phyloP scores from a whole-genome alignment of 2,329 filamentous ascomycete species.

The Cordyceps tenuipes region DNA sequence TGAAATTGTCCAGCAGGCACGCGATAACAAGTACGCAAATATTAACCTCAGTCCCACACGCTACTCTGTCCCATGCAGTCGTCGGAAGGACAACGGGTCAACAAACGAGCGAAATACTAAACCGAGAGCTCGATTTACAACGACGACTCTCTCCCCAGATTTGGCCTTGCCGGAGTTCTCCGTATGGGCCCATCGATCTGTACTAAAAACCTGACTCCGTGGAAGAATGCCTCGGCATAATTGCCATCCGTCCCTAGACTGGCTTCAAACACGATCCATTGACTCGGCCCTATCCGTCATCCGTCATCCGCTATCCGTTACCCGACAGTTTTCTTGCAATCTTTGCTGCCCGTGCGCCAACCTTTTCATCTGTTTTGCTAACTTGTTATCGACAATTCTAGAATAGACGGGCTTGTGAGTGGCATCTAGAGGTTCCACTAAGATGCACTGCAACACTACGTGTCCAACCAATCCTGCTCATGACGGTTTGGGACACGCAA shows the following conservation, averaged over 20 bases:
- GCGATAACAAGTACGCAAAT: background rate
- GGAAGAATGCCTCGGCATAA: background rate
- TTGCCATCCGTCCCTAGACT: background rate
- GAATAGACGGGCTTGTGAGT: background rate
- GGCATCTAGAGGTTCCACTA: background rate
- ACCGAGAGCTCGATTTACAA: background rate
- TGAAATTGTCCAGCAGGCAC: background rate
- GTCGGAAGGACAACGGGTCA: background rate
- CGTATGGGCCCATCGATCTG: background rate
- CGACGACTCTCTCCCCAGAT: background rate
- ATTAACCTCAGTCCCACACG: background rate
- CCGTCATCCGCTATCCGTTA: background rate
- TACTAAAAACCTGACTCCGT: background rate
- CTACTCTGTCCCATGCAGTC: background rate
- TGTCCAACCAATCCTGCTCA: background rate
- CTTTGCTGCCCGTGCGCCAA: background rate
- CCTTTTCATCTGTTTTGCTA: background rate
- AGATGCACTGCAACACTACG: constrained; percentile 6
- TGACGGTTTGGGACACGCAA: background rate
- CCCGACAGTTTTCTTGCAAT: background rate
- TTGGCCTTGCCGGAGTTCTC: background rate
- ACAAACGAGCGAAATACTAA: background rate
- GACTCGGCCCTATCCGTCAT: background rate
- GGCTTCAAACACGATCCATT: background rate
- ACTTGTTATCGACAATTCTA: background rate